Base-by-base conservation (phyloP, 2,329 filamentous ascomycete species). In the Elsinoe australis region DNA sequence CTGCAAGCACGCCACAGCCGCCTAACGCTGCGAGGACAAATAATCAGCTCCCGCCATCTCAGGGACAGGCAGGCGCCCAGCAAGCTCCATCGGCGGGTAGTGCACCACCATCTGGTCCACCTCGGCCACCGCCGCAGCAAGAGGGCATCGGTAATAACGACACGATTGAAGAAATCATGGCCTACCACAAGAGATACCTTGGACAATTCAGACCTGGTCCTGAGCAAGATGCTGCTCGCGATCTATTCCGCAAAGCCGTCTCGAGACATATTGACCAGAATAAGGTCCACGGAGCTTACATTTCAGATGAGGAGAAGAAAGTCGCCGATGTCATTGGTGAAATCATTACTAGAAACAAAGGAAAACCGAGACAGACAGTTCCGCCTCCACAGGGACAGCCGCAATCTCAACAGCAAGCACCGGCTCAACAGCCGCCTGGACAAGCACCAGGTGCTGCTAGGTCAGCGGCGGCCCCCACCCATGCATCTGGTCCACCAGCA, bases 161-260 rank as follows among this genome's bases (percentile, higher is more conserved):
- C 21, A 51, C 51, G 15, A 50, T 54, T 17, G 50, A 51, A n/a
- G 49, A 51, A n/a, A 54, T 54, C 31, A 52, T 54, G 52, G 42
- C 47, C 17, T 54, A 54, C 31, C 52, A 54, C 28, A 50, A 52
- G 22, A 21, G 17, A 8, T 54, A 52, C 24, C 29, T 54, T 3
- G 49, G 50, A 17, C 26, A 34, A 14, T 54, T 54, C 24, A 21
- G 24, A 38, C 44, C 44, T 15, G 50, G 50, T n/a, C 29, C 42
- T 9, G 52, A 54, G 26, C 50, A 52, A 24, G 52, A 54, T 7
- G 49, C 51, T 7, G 47, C 49, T 21, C 44, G 52, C 12, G 47
- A 49, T 24, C 41, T 54, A 3, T 54, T 54, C 47, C 35, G 48
- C 26, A 52, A 49, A 38, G 52, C 52, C 4, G 51, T 51, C 10